Evolutionary conservation across 371 early-diverging fungal genomes (phyloP), one percentile per base, ranked within the genome.

Genomic region (Mortierella sp.): DNA sequence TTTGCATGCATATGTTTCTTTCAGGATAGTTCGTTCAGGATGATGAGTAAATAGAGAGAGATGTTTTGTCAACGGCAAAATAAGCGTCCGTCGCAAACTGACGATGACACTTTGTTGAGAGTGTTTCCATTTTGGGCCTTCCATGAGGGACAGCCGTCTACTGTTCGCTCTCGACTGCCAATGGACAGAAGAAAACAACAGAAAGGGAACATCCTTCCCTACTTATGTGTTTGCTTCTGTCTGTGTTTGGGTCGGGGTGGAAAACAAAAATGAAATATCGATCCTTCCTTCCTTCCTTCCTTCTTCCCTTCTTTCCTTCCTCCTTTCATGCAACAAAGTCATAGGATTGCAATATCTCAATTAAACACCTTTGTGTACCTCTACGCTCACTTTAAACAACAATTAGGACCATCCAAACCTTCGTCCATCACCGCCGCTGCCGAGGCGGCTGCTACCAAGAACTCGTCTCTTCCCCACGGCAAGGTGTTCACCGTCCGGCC

Each of bases 401-500:
- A 50, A 50, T 16, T 26, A 21, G 48, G 21, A n/a, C 24, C 74
- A 45, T n/a, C 73, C 28, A 16, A 13, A 0, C 45, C 73, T 19
- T 73, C 78, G 1, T 73, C 73, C 54, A 63, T 50, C 34, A 16
- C 77, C 1, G 72, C 77, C 10, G 72, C 72, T 11, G 79, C 74
- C 6, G 63, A 70, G 26, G 74, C 83, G 19, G 52, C 74, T 38
- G 73, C 75, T 19, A 42, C 77, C 31, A 48, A 38, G 9, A 73
- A 63, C 71, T 72, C 73, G 48, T 70, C 84, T 26, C 45, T 76
- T 34, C 79, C 81, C 44, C 80, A 84, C 48, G 89, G 89, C 26
- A 89, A 88, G 73, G 74, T 84, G 5, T 91, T 89, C 38, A 89
- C 90, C n/a, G 89, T 90, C 16, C 81, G 89, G 0, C 91, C 91